phyloP scores from a whole-genome alignment of 768 basidiomycete genomes.

The Russula earlei region DNA sequence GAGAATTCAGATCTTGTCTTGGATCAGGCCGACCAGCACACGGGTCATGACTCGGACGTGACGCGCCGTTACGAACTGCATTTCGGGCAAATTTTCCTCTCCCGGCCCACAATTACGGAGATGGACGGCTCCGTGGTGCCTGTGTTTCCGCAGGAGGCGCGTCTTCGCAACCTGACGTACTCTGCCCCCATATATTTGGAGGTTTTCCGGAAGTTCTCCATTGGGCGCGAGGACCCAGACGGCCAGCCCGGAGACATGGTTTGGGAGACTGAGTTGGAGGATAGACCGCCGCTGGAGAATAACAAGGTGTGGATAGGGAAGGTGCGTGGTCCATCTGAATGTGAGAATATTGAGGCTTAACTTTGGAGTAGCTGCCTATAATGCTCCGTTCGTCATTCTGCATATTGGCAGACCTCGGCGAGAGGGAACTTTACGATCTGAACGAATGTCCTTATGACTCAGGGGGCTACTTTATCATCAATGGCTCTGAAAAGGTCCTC shows the following conservation, averaged over 20 bases:
- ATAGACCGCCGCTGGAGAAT: conserved; percentile 44
- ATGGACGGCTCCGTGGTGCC: conserved; percentile 90
- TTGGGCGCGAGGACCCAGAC: conserved; percentile 74
- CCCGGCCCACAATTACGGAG: conserved; percentile 89
- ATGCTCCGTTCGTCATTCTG: conserved; percentile 97
- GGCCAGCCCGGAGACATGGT: conserved; percentile 71
- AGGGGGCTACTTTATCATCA: conserved; percentile 99
- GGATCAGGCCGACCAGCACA: conserved; percentile 94
- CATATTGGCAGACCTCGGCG: conserved; percentile 70
- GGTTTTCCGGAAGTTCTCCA: conserved; percentile 77
- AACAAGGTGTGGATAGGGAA: conserved; percentile 94
- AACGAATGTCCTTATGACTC: conserved; percentile 99
- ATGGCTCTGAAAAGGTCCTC: conserved; percentile 98
- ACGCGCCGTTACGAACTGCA: conserved; percentile 94
- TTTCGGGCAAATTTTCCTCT: conserved; percentile 96
- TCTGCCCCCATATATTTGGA: conserved; percentile 94
- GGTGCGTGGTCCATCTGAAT: conserved; percentile 35
- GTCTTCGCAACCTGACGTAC: conserved; percentile 91
- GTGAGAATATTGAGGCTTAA: not conserved
- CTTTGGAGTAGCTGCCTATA: conserved; percentile 72
- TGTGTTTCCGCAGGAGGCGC: conserved; percentile 94
- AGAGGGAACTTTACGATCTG: conserved; percentile 77
- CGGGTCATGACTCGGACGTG: conserved; percentile 70
- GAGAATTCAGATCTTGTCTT: conserved; percentile 93
- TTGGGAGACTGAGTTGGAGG: conserved; percentile 69